These are phyloP conservation scores for Lecanicillium sp. DNA, from an alignment of 2,329 filamentous ascomycete species.

Conservation along the genomic window DNA sequence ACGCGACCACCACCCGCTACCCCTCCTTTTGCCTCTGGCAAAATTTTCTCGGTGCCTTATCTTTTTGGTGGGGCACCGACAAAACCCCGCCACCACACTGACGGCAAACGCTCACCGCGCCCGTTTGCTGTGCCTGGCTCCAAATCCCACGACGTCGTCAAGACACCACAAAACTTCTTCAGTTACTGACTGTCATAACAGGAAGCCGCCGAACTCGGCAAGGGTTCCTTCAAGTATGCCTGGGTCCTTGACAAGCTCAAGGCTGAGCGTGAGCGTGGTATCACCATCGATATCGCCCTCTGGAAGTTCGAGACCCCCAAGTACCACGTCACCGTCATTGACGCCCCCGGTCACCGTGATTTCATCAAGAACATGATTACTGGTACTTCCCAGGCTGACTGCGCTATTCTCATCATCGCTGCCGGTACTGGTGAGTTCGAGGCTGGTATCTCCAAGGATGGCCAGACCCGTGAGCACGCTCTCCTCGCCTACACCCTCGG, in stretches of 20 bases:
- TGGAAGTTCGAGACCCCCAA: constrained; percentile 99
- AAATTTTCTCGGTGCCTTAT: constrained; percentile 17
- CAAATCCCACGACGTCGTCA: too few species aligned
- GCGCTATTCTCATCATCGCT: constrained; percentile 99
- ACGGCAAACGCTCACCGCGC: not conserved
- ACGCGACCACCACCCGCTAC: constrained; percentile 13
- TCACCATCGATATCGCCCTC: constrained; percentile 99
- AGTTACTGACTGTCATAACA: constrained; percentile 30
- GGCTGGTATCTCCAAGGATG: constrained; percentile 99
- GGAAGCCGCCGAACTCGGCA: constrained; percentile 98
- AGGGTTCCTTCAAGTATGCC: constrained; percentile 99
- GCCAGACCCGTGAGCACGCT: constrained; percentile 99
- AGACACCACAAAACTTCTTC: not conserved
- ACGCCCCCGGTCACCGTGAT: constrained; percentile 99
- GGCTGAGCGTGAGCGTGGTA: constrained; percentile 99
- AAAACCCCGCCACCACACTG: constrained; percentile 12
- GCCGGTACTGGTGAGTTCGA: constrained; percentile 99
- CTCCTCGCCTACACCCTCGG: constrained; percentile 99
- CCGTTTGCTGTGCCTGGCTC: not conserved
- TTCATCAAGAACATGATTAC: constrained; percentile 99
- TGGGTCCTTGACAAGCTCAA: constrained; percentile 99
- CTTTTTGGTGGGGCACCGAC: constrained; percentile 13
- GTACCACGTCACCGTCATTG: constrained; percentile 97
- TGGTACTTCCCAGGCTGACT: constrained; percentile 99
- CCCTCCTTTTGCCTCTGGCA: constrained; percentile 11